These are phyloP conservation scores for Theileria orientalis DNA, from an alignment of 169 alveolate genomes.

Conservation along the genomic window DNA sequence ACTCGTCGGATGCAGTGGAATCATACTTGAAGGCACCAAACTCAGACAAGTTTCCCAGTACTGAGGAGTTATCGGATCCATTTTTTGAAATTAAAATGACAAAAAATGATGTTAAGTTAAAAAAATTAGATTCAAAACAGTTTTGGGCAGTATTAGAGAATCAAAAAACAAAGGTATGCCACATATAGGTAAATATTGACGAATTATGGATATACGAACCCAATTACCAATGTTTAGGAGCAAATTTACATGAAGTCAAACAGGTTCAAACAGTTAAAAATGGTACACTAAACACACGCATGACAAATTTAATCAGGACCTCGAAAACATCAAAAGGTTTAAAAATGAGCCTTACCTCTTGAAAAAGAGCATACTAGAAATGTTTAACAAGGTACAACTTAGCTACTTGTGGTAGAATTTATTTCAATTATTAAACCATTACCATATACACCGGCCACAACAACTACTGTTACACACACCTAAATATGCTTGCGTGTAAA, in stretches of 20 bases:
- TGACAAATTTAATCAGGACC: too few species aligned
- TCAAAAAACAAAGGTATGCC: slow-evolving; percentile 8
- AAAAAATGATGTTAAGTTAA: slow-evolving; percentile 19
- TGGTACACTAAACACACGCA: background rate
- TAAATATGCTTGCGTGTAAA: too few species aligned
- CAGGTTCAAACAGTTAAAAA: background rate
- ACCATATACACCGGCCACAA: too few species aligned
- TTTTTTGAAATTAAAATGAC: too few species aligned
- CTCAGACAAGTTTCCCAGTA: too few species aligned
- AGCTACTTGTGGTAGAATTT: too few species aligned
- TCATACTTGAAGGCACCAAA: background rate
- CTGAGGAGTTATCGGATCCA: too few species aligned
- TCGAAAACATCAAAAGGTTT: background rate
- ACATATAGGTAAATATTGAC: background rate
- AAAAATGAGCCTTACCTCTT: slow-evolving; percentile 22
- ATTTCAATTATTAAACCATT: too few species aligned
- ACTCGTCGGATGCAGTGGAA: background rate
- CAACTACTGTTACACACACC: too few species aligned
- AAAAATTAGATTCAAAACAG: slow-evolving; percentile 22
- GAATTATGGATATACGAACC: too few species aligned
- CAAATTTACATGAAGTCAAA: slow-evolving; percentile 13
- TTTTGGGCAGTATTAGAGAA: slow-evolving; percentile 29
- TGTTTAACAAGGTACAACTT: background rate
- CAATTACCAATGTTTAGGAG: too few species aligned
- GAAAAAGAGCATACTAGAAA: slow-evolving; percentile 8